Percentiles rank a stretch among this genome's conserved stretches.
These are phyloP conservation scores for Chalaropsis ovoidea DNA, from an alignment of 2,329 filamentous ascomycete species.

Conservation along the genomic window DNA sequence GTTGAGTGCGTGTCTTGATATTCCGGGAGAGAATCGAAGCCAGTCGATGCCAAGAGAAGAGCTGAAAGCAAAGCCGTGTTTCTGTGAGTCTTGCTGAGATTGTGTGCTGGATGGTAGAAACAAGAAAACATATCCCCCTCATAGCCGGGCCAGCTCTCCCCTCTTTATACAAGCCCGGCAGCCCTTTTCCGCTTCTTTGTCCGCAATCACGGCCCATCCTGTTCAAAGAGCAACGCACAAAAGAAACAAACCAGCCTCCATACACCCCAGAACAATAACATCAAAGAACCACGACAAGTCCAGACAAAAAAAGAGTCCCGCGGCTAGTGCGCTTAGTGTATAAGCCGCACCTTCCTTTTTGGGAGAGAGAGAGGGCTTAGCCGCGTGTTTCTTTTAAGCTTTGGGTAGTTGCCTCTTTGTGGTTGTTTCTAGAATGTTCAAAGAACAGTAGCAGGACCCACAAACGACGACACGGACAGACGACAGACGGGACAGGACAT, in stretches of 20 bases:
- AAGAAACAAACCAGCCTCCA: too few species aligned
- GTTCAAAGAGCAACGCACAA: neutral
- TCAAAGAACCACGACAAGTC: too few species aligned
- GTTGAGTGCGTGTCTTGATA: too few species aligned
- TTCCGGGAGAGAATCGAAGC: too few species aligned
- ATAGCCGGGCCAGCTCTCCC: neutral
- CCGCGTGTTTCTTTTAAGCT: neutral
- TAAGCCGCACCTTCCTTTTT: too few species aligned
- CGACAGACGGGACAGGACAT: too few species aligned
- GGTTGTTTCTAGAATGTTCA: neutral
- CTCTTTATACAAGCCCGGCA: neutral
- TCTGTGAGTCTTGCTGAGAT: neutral
- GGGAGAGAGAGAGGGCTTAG: neutral
- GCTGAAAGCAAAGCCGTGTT: too few species aligned
- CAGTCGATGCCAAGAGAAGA: too few species aligned
- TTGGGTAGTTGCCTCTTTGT: neutral
- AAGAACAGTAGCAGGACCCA: neutral
- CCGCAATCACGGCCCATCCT: neutral
- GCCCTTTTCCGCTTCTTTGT: neutral
- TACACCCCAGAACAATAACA: too few species aligned
- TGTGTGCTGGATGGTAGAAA: neutral
- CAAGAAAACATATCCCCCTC: neutral
- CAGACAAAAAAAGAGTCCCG: too few species aligned
- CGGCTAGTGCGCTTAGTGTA: too few species aligned
- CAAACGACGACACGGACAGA: too few species aligned